Evolutionary conservation across 441 rosid species (phyloP), one percentile per base, ranked within the genome.

Genomic region (Gossypium trilobum): DNA sequence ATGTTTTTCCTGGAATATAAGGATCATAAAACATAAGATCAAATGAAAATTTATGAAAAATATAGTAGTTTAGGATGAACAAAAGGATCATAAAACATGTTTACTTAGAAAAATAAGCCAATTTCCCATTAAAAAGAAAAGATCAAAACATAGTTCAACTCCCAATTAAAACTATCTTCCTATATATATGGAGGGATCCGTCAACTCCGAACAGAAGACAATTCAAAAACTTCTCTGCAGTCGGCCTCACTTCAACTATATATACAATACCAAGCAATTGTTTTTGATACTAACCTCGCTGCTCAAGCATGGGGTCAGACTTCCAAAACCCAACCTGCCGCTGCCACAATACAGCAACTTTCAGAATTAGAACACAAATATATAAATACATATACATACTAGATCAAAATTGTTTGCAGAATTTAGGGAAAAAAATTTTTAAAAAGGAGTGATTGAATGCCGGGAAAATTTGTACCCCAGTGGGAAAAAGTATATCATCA

Each of bases 311-410:
- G 42, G 75, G 42, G 52, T 84, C 83, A 10, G 83, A 74, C 77
- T 78, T 86, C 87, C 85, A 82, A 75, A 83, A 83, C 20, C 87
- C 80, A 22, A 84, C 79, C 75, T 81, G 85, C 74, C 84, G 78
- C 85, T 81, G 85, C 74, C 71, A 83, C 9, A 19, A 60, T 64
- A 29, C 56, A 75, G 42, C 19, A 66, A 74, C 23, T 23, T 33
- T 68, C 66, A 54, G 10, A 20, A 54, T 66, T 48, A 58, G 1
- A 55, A 55, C 5, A 58, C 4, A n/a, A 63, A 33, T 33, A 33
- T 33, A 8, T 19, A 31, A 4, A 4, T 31, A 31, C 7, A 31
- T 31, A 31, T 31, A 31, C 7, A 5, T 52, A 77, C 23, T 51
- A 11, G 62, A 66, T 55, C 10, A 4, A n/a, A 39, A 66, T 65